These are phyloP conservation scores for Penicillium dipodomyicola DNA, from an alignment of 495 filamentous ascomycete genomes.

Conservation along the genomic window DNA sequence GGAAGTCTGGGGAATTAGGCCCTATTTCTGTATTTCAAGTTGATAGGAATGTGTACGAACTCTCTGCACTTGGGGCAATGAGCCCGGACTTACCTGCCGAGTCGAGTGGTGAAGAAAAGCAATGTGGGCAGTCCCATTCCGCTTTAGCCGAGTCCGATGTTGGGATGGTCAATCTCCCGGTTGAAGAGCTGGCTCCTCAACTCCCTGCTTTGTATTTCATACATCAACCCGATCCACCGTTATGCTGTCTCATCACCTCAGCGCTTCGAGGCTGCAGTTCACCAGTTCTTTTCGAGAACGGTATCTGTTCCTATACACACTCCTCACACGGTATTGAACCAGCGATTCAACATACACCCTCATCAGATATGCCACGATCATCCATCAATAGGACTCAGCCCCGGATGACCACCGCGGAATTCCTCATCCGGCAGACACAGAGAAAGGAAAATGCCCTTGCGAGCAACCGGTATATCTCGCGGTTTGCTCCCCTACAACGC, in stretches of 20 bases:
- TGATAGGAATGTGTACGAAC: not conserved
- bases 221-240: not conserved
- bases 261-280: not conserved
- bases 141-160: not conserved
- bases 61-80: not conserved
- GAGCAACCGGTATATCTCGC: not conserved
- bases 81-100: not conserved
- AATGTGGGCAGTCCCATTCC: not conserved
- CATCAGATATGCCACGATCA: not conserved
- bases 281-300: not conserved
- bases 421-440: not conserved
- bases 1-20: not conserved
- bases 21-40: not conserved
- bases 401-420: not conserved
- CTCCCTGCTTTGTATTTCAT: not conserved
- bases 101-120: not conserved
- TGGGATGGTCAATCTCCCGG: not conserved
- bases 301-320: not conserved
- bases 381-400: not conserved
- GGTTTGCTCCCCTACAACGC: not conserved
- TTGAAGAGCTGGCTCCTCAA: not conserved
- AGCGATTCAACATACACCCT: not conserved
- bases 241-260: slow-evolving; percentile 4
- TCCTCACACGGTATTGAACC: not conserved
- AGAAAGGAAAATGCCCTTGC: not conserved